Evolutionary conservation across 1,139 yeast genomes (phyloP).

Genomic region (Hanseniaspora sp.): DNA sequence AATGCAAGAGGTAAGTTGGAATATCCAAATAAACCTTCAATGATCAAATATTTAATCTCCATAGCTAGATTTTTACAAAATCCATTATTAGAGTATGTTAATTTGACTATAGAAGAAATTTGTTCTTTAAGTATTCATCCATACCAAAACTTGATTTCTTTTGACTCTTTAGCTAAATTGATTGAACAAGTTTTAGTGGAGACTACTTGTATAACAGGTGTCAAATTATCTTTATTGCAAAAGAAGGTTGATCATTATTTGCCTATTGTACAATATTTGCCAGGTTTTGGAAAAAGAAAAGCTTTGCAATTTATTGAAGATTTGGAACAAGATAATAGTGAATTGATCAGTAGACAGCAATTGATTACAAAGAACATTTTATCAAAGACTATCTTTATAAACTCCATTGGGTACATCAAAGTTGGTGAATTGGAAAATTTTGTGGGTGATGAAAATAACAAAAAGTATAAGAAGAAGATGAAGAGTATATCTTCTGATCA

Average conservation of each 20-base stretch:
- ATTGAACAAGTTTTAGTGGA: slow-evolving; percentile 80
- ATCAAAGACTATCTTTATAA: slow-evolving; percentile 71
- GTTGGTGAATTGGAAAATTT: slow-evolving; percentile 45
- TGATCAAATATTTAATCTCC: slow-evolving; percentile 79
- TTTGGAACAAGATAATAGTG: slow-evolving; percentile 47
- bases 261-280: slow-evolving; percentile 58
- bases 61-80: slow-evolving; percentile 84
- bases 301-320: slow-evolving; percentile 79
- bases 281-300: slow-evolving; percentile 94
- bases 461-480: slow-evolving; percentile 5
- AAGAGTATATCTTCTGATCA: slow-evolving; percentile 41
- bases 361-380: slow-evolving; percentile 71
- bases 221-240: slow-evolving; percentile 83
- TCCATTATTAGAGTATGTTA: slow-evolving; percentile 79
- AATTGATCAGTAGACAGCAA: slow-evolving; percentile 60
- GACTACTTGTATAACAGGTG: slow-evolving; percentile 80
- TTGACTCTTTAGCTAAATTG: slow-evolving; percentile 53
- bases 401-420: slow-evolving; percentile 81
- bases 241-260: slow-evolving; percentile 58
- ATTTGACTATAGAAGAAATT: slow-evolving; percentile 57
- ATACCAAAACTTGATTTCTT: slow-evolving; percentile 60
- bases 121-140: slow-evolving; percentile 62
- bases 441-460: slow-evolving; percentile 10
- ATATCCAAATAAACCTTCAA: slow-evolving; percentile 75
- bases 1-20: slow-evolving; percentile 67